Evolutionary conservation across 768 basidiomycete species (phyloP).

Genomic region (Mycena belliarum): DNA sequence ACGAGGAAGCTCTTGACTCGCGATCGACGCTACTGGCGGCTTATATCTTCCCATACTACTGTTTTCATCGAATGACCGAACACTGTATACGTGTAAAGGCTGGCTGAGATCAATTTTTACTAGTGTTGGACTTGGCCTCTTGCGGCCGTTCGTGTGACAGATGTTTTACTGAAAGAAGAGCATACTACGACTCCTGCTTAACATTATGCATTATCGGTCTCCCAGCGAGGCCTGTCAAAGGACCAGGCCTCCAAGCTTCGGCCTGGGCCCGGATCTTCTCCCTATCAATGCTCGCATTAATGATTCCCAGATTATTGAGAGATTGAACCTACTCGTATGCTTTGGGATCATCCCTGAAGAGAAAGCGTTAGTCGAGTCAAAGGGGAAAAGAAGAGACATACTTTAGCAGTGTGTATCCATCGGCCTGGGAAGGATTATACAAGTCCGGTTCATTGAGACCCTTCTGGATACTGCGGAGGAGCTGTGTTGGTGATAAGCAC

Average conservation of each 20-base stretch:
- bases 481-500: neutral
- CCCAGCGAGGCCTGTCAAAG: neutral
- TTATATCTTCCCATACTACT: too few species aligned
- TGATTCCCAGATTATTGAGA: neutral
- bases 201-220: neutral
- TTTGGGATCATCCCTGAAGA: neutral
- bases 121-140: too few species aligned
- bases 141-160: too few species aligned
- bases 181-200: neutral
- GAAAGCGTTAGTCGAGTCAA: neutral
- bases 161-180: too few species aligned
- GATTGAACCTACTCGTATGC: neutral
- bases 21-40: too few species aligned
- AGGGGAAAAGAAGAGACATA: neutral
- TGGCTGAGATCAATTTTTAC: too few species aligned
- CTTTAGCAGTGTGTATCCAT: conserved; percentile 3
- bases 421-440: neutral
- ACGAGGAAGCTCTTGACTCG: too few species aligned
- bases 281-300: neutral
- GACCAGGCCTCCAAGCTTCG: neutral
- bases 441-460: neutral
- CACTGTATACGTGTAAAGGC: too few species aligned
- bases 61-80: too few species aligned
- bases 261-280: neutral
- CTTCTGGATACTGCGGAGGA: neutral